phyloP scores from a whole-genome alignment of 2,329 filamentous ascomycete genomes.

The Talaromyces amestolkiae region DNA sequence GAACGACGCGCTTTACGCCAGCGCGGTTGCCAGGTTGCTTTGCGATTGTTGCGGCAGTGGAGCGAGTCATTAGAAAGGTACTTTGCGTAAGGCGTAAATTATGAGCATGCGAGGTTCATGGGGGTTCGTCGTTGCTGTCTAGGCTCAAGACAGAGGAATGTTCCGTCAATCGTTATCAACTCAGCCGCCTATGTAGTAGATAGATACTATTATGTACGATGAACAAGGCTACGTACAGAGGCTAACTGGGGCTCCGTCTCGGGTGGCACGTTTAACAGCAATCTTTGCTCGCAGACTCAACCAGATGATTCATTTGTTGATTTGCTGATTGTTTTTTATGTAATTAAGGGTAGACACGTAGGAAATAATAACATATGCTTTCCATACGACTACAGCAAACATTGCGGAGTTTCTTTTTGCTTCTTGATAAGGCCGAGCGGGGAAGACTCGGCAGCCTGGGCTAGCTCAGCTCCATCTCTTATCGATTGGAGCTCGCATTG shows the following conservation, averaged over 20 bases:
- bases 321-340: background rate
- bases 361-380: background rate
- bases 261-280: background rate
- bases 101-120: background rate
- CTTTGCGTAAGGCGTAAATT: background rate
- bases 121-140: background rate
- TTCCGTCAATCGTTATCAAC: background rate
- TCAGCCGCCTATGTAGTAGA: background rate
- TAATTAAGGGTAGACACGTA: too few relatives aligned
- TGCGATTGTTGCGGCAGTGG: slow-evolving; percentile 21
- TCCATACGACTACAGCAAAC: too few relatives aligned
- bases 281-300: background rate
- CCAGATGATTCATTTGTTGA: background rate
- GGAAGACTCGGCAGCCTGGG: background rate
- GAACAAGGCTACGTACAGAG: background rate
- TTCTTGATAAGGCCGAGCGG: background rate
- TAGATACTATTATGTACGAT: too few relatives aligned
- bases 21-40: slow-evolving; percentile 61
- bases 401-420: background rate
- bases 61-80: slow-evolving; percentile 28
- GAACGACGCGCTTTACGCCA: slow-evolving; percentile 73
- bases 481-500: slow-evolving; percentile 1
- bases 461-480: slow-evolving; percentile 6
- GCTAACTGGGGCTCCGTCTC: background rate
- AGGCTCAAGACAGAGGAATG: background rate